phyloP scores from a whole-genome alignment of 257 asterid genomes.

The Perilla frutescens region DNA sequence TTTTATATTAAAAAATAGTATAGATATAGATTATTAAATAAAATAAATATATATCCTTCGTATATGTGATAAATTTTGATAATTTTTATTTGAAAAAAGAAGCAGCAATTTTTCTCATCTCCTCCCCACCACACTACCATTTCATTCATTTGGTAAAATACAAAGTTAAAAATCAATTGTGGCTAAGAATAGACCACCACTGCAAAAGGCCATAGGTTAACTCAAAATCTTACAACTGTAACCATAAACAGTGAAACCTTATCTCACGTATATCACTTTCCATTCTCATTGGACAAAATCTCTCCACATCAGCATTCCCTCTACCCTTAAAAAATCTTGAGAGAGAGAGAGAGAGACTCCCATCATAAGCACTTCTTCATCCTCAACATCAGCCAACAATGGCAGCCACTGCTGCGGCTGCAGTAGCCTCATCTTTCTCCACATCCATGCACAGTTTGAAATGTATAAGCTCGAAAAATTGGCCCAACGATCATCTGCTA shows the following conservation, averaged over 20 bases:
- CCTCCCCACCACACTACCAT: no score
- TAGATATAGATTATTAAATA: no score
- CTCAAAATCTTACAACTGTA: neutral
- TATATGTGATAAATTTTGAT: no score
- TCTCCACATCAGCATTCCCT: slow-evolving; percentile 59
- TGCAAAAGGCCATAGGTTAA: no score
- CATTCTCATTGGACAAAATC: slow-evolving; percentile 60
- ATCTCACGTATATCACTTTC: slow-evolving; percentile 54
- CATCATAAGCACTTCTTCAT: neutral
- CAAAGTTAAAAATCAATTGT: neutral
- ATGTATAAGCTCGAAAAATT: slow-evolving; percentile 44
- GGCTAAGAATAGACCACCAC: no score
- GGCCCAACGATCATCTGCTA: slow-evolving; percentile 46
- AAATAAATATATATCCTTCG: no score
- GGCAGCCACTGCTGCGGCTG: slow-evolving; percentile 71
- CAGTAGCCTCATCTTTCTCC: slow-evolving; percentile 71
- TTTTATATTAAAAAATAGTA: no score
- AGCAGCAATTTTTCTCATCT: no score
- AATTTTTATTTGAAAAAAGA: no score
- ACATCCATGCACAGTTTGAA: slow-evolving; percentile 54
- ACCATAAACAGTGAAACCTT: slow-evolving; percentile 40
- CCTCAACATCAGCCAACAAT: slow-evolving; percentile 35
- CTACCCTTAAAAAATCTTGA: slow-evolving; percentile 23
- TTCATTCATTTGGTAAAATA: neutral
- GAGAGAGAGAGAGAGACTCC: neutral